phyloP scores from a whole-genome alignment of 225 moss, liverwort and hornwort species.

The Bryoerythrophyllum caledonicum region DNA sequence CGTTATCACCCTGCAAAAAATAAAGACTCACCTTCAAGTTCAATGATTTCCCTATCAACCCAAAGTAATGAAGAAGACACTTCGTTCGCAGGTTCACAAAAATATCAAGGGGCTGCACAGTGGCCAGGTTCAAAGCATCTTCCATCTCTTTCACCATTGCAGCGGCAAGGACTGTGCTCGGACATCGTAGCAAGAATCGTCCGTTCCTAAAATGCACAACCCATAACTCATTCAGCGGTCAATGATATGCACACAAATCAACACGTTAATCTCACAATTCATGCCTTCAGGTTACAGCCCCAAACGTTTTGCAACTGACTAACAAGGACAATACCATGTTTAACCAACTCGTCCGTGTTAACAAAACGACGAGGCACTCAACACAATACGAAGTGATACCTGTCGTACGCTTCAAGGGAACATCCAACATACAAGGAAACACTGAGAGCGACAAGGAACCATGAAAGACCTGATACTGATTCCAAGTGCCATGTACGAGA shows the following conservation, averaged over 20 bases:
- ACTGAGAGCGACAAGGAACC: conserved; percentile 9
- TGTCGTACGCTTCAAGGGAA: conserved; percentile 21
- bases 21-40: conserved; percentile 73
- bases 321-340: neutral
- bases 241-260: conserved; percentile 2
- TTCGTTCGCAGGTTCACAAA: conserved; percentile 87
- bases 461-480: conserved; percentile 82
- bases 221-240: conserved; percentile 26
- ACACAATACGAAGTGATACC: conserved; percentile 1
- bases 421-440: neutral
- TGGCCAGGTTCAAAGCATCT: conserved; percentile 80
- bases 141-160: conserved; percentile 83
- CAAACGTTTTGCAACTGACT: conserved; percentile 17
- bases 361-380: conserved; percentile 6
- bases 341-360: conserved; percentile 3
- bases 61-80: conserved; percentile 90
- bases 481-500: conserved; percentile 85
- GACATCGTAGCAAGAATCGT: conserved; percentile 81
- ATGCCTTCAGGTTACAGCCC: conserved; percentile 19
- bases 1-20: conserved; percentile 11
- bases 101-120: conserved; percentile 64
- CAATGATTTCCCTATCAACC: conserved; percentile 73
- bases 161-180: conserved; percentile 68
- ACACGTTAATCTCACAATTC: neutral
- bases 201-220: conserved; percentile 65